phyloP scores from a whole-genome alignment of 1,284 basidiomycete genomes.

The Trametes sp. region DNA sequence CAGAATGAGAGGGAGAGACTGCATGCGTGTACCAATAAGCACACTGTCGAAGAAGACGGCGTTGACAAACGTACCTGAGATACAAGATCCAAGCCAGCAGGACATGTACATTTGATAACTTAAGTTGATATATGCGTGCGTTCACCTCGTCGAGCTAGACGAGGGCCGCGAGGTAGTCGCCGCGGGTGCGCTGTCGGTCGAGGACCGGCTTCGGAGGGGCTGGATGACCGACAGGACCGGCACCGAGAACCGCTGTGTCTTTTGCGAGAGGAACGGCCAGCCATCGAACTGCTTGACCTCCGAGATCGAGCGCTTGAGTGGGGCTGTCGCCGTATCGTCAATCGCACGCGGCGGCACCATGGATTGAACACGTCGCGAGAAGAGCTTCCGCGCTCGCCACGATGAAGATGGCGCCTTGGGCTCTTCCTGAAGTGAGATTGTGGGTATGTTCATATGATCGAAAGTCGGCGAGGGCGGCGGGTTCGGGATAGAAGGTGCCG shows the following conservation, averaged over 20 bases:
- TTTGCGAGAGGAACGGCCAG: constrained; percentile 35
- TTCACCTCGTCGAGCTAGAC: constrained; percentile 8
- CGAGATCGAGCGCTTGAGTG: constrained; percentile 30
- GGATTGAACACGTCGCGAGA: constrained; percentile 37
- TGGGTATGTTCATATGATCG: constrained; percentile 31
- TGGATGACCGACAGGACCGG: constrained; percentile 26
- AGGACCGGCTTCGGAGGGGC: constrained; percentile 20
- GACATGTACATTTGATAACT: constrained; percentile 23
- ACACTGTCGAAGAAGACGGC: neutral
- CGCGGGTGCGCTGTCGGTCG: constrained; percentile 28
- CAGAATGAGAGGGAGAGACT: neutral
- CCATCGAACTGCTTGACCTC: constrained; percentile 37
- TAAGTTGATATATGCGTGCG: constrained; percentile 8
- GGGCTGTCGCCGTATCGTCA: constrained; percentile 22
- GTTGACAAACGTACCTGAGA: constrained; percentile 14
- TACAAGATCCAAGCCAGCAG: constrained; percentile 25
- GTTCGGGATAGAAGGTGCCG: constrained; percentile 1
- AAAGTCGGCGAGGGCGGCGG: constrained; percentile 17
- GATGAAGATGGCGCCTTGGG: constrained; percentile 24
- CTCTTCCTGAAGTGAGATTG: constrained; percentile 28
- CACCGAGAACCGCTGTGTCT: constrained; percentile 30
- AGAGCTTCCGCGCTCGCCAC: constrained; percentile 23
- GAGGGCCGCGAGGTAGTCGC: constrained; percentile 9
- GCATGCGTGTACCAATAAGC: neutral
- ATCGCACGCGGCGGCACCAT: constrained; percentile 34